Evolutionary conservation across 139 green algal genomes (phyloP), one percentile per base, ranked within the genome.

Genomic region (Spirogloea muscicola): DNA sequence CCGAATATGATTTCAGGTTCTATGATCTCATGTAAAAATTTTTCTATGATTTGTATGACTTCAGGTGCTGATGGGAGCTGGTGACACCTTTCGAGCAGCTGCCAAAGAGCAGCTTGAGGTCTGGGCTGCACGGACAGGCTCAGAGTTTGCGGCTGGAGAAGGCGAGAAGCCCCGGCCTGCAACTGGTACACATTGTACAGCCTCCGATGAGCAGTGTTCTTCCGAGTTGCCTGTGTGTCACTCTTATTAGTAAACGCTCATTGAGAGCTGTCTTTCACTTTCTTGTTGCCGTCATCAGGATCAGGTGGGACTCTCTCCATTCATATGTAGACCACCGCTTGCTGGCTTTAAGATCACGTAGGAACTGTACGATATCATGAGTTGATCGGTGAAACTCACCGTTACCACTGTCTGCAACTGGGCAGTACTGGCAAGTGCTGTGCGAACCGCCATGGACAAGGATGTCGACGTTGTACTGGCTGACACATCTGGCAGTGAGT

Each of bases 61-160:
- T 7, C 43, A 82, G 66, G 91, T 97, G 38, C 82, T 95, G 69
- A 84, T 99, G 39, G 93, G 86, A 5, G 87, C 92, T 1, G 94
- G 94, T 9, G 94, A 99, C 86, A 99, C 94, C 10, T 99, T 97
- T 87, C 75, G 94, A 4, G 94, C 94, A 4, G 94, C 94, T 6
- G 94, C 94, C 4, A 83, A 70, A 3, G 94, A 99, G 88, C 94
- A 99, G 88, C 87, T 99, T 36, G 80, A 85, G 39, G 85, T 89
- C 70, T 98, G 94, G 94, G 88, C 83, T 0, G 79, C 86, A 25
- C 84, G 94, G 13, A 84, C 86, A 0, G 85, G 79, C 0, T 88
- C 89, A 0, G 41, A 77, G 3, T 89, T 82, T 3, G 21, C 65
- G 34, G 29, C 1, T 0, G 34, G 3, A 2, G 68, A 71, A 7